phyloP scores from a whole-genome alignment of 176 grass and related monocot genomes.

The Cenchrus americanus region DNA sequence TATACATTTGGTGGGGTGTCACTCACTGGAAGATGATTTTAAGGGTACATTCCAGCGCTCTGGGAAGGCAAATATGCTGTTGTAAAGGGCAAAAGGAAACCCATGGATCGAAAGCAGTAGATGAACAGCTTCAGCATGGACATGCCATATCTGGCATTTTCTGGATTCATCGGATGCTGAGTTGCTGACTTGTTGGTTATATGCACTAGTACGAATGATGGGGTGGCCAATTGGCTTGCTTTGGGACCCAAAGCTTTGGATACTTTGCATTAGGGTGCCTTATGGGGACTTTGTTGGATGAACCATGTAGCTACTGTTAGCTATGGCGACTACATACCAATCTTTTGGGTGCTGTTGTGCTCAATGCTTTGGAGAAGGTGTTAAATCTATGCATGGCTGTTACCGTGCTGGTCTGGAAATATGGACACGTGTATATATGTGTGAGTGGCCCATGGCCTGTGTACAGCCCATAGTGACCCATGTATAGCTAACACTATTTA shows the following conservation, averaged over 20 bases:
- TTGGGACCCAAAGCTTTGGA: slow-evolving; percentile 19
- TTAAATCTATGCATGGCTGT: neutral
- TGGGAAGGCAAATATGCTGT: neutral
- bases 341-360: neutral
- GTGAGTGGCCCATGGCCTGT: too few relatives aligned
- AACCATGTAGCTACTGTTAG: neutral
- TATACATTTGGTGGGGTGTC: slow-evolving; percentile 1
- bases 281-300: neutral
- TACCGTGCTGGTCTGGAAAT: neutral
- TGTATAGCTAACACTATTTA: too few relatives aligned
- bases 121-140: slow-evolving; percentile 21
- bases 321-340: neutral
- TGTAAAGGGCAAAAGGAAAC: slow-evolving; percentile 2
- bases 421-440: too few relatives aligned
- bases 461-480: too few relatives aligned
- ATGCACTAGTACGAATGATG: neutral
- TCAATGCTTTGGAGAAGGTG: neutral
- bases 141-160: slow-evolving; percentile 20
- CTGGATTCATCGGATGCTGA: slow-evolving; percentile 21
- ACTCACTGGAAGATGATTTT: neutral
- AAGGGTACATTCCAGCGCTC: neutral
- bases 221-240: neutral
- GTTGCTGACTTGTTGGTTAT: neutral
- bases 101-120: slow-evolving; percentile 20
- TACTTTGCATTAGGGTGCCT: slow-evolving; percentile 26